phyloP scores from a whole-genome alignment of 2,329 filamentous ascomycete species.

The Grosmannia clavigera region DNA sequence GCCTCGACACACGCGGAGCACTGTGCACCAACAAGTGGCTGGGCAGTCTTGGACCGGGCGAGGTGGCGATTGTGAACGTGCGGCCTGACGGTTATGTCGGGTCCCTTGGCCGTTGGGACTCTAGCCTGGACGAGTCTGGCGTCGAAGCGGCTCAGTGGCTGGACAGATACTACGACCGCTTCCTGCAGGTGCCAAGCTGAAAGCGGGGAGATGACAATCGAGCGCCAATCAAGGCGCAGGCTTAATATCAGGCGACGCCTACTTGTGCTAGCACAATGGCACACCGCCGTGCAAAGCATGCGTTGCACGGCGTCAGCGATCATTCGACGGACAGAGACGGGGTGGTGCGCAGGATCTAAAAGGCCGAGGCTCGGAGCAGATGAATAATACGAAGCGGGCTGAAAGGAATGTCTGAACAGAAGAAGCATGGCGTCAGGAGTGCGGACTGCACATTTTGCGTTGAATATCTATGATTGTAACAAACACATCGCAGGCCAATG shows the following conservation, averaged over 20 bases:
- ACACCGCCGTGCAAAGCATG: too few relatives aligned
- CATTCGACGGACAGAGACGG: background rate
- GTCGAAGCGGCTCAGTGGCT: slow-evolving; percentile 41
- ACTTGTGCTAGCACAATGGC: too few relatives aligned
- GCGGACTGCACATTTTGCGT: background rate
- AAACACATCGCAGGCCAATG: too few relatives aligned
- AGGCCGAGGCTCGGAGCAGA: background rate
- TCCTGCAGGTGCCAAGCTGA: slow-evolving; percentile 34
- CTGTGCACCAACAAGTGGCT: slow-evolving; percentile 59
- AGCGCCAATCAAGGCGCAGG: background rate
- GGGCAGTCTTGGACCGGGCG: slow-evolving; percentile 39
- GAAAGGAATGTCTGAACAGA: background rate
- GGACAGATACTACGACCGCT: slow-evolving; percentile 40
- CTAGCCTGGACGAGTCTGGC: slow-evolving; percentile 36
- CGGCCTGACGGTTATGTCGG: slow-evolving; percentile 66
- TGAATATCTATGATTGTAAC: background rate
- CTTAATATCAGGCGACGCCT: too few relatives aligned
- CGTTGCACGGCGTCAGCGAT: too few relatives aligned
- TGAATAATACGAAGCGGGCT: background rate
- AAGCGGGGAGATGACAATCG: background rate
- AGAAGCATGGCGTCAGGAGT: slow-evolving; percentile 6
- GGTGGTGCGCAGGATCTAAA: background rate
- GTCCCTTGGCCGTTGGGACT: slow-evolving; percentile 43
- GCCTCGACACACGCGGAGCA: slow-evolving; percentile 37
- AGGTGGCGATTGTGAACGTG: slow-evolving; percentile 55